These are phyloP conservation scores for Aureobasidium sp. DNA, from an alignment of 2,329 filamentous ascomycete genomes.

Conservation along the genomic window DNA sequence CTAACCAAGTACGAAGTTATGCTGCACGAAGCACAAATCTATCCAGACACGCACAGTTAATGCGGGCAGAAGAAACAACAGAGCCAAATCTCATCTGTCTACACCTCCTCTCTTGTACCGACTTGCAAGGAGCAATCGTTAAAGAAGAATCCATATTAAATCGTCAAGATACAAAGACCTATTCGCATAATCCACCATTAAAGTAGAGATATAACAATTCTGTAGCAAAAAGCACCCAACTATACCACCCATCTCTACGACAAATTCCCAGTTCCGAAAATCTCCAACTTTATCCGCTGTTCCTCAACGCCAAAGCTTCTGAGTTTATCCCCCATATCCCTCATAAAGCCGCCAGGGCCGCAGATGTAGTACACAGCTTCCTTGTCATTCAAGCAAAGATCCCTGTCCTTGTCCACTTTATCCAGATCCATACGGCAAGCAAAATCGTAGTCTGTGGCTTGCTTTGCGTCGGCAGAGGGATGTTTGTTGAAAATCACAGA, in stretches of 20 bases:
- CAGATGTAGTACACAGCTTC: constrained; percentile 62
- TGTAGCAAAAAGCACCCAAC: not conserved
- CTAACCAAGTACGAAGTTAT: too few species aligned
- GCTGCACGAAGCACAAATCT: too few species aligned
- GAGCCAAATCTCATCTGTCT: too few species aligned
- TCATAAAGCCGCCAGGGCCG: constrained; percentile 63
- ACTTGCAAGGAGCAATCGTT: too few species aligned
- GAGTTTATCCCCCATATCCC: constrained; percentile 46
- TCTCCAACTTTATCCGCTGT: constrained; percentile 56
- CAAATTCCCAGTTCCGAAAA: constrained; percentile 12
- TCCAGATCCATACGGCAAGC: constrained; percentile 51
- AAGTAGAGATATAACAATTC: not conserved
- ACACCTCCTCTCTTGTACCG: too few species aligned
- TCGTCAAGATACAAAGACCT: not conserved
- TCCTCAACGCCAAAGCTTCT: constrained; percentile 46
- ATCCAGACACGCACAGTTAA: too few species aligned
- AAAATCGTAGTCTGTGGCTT: constrained; percentile 51
- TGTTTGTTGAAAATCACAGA: constrained; percentile 51
- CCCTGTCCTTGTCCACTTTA: constrained; percentile 41
- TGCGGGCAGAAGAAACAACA: too few species aligned
- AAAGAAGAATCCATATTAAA: not conserved
- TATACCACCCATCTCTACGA: too few species aligned
- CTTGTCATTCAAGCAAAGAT: constrained; percentile 48
- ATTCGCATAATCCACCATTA: not conserved
- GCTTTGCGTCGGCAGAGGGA: constrained; percentile 36